Base-by-base conservation (phyloP, 768 basidiomycete genomes). In the Crepidotus variabilis region DNA sequence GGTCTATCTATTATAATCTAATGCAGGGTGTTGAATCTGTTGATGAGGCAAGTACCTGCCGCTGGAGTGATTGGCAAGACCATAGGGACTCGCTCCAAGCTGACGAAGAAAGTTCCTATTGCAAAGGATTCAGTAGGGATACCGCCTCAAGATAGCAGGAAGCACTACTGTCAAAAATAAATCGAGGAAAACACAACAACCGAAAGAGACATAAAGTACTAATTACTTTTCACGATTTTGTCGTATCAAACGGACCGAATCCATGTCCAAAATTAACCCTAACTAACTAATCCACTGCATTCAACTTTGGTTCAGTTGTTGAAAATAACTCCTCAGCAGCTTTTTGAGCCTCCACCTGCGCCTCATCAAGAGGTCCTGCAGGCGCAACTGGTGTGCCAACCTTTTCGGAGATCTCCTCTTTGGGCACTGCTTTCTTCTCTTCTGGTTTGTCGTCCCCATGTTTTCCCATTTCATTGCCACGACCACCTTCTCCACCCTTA, bases 321-420 rank as follows among this genome's bases (percentile, higher is more conserved):
- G 82, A 81, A 61, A 75, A 84, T 65, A 84, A 61, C 63, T 84
- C 83, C n/a, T 63, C 60, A 0, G 80, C 83, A 16, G 72, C 80
- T 62, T 81, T 79, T 47, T 78, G 72, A 1, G 81, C 82, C 53
- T 79, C 72, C 33, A 72, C 75, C 52, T 83, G 80, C 39, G 70
- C 79, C 50, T 82, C 82, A 34, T 68, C 75, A 32, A 79, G 45
- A 6, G 80, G 82, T 5, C 80, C 80, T 34, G 71, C 76, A 43
- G 66, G 65, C 47, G 55, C 60, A 23, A 60, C n/a, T n/a, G n/a
- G n/a, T n/a, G n/a, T n/a, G n/a, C n/a, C n/a, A n/a, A n/a, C 65
- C 16, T 57, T 51, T 33, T 35, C 50, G 18, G 57, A 28, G 9
- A 45, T 10, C 33, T 51, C 57, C 43, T 53, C 60, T 18, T 46